Evolutionary conservation across 345 rosid species (phyloP), one percentile per base, ranked within the genome.

Genomic region (Litchi chinensis): DNA sequence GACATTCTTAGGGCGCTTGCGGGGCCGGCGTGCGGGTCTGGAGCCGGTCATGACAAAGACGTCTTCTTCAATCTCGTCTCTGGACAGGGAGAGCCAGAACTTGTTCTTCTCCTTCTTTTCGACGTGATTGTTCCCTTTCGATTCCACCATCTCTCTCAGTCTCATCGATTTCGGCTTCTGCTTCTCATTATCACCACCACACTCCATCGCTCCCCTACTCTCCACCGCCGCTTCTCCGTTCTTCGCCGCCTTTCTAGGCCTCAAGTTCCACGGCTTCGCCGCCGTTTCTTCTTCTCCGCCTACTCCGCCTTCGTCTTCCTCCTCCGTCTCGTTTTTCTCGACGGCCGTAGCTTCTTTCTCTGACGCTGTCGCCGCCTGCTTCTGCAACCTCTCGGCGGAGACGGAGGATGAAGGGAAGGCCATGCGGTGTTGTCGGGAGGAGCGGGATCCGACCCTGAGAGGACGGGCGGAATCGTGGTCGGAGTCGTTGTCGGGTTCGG

Each of bases 61-160:
- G 75, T 96, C 99, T 77, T 96, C 99, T 77, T 96, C 99, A 73
- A 96, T 91, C 86, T 96, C 98, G 4, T 96, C 99, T 71, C 87
- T 80, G 6, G 97, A 90, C 32, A 93, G 80, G 69, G 99, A 82
- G 4, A 95, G 79, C 93, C 97, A 88, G 39, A 92, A 85, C 87
- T 88, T 90, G 78, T 26, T 89, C 84, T 91, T 90, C 82, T 88
- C 93, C 82, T 84, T 90, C 83, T 59, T 87, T 79, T 88, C 93
- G 15, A 65, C 85, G 15, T 79, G 81, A 60, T 79, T 78, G 82
- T 75, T 83, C 81, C 87, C 86, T 1, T 81, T 77, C 46, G 89
- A 83, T 48, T 86, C 85, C 71, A 89, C 96, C 82, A 84, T 76
- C 48, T 92, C 94, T 68, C 98, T 85, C 74, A 89, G 81, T 67